Base-by-base conservation (phyloP, 2,329 filamentous ascomycete genomes). In the Sclerotinia glacialis region DNA sequence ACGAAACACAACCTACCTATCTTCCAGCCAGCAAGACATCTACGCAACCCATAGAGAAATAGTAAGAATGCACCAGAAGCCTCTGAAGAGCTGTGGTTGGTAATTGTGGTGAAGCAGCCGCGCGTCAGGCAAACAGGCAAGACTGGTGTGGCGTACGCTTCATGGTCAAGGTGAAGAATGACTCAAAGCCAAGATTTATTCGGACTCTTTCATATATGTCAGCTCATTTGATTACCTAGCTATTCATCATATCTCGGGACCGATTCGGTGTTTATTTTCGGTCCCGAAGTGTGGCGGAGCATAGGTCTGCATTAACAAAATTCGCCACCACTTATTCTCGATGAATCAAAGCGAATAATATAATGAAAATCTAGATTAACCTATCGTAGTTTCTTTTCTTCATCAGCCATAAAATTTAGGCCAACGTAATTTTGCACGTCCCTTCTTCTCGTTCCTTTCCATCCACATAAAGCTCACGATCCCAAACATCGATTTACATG, bases 11-110 rank as follows among this genome's bases (percentile, higher is more conserved):
- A 61, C 37, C 26, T 47, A 34, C 55, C 55, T 66, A 53, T 11
- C 18, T 52, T 44, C 47, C 55, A 61, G 55, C 37, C 55, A 61
- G 40, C 47, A 46, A 53, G 23, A 52, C 28, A 21, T 34, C 21
- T 52, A 63, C 60, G 60, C 14, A 55, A 14, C n/a, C 63, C 31
- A 42, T 34, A 14, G 7, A 26, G 44, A 46, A 50, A 28, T 50
- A 11, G n/a, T 23, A 37, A 28, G 31, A 65, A 59, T n/a, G n/a
- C 28, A 42, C n/a, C 31, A 58, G 63, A 65, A 62, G 12, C 7
- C n/a, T 28, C 31, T 23, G 7, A 42, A 65, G 53, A 59, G 31
- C n/a, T 47, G n/a, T 52, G 54, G 55, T 65, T 60, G 64, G 55
- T 52, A 26, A 44, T 60, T 53, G 2, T 60, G 44, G 46, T 52